Evolutionary conservation across 2,329 filamentous ascomycete genomes (phyloP), one percentile per base, ranked within the genome.

Genomic region (Lasiodiplodia hormozganensis): DNA sequence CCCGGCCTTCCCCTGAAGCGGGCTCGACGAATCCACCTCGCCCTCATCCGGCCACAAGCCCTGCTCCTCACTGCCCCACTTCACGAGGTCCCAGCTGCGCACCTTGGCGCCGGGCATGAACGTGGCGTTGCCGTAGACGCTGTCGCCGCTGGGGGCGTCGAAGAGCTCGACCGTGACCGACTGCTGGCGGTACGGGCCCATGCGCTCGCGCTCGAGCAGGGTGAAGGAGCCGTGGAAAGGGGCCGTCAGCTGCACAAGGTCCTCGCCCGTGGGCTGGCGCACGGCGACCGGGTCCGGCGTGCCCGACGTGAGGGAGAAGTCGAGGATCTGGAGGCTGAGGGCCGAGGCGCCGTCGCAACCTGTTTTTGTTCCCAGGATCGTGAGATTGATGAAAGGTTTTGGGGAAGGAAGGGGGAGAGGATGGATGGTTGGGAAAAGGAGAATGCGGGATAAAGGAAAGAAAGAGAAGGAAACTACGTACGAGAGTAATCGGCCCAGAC

Each of bases 401-500:
- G 21, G 21, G 3, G 4, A 3, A 23, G 23, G 23, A 23, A 23
- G 23, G 2, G 2, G 23, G 23, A 23, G 23, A 23, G 23, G 23
- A 23, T 23, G 23, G 23, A 23, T 23, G 23, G 23, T 23, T 23
- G 34, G 21, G 23, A 14, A 23, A 6, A 14, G 7, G 23, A 23
- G 23, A 21, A 14, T 21, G 1, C 18, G 8, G 4, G 25, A 14
- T 4, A 2, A 23, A 14, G 21, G 12, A 18, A 18, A 14, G 7
- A 31, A 28, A 25, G 18, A 14, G n/a, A 8, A 14, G 40, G 49
- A 7, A 25, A 10, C 10, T 16, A 18, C 57, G 12, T 31, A 60
- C 57, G 57, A n/a, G 57, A 60, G 38, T 47, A 60, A 36, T 60
- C 38, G 36, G 38, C 38, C 57, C 38, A 60, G 57, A 60, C 47